Percentiles rank a stretch among this genome's conserved stretches.
phyloP scores from a whole-genome alignment of 768 basidiomycete species.

The Auriscalpium microsporum region DNA sequence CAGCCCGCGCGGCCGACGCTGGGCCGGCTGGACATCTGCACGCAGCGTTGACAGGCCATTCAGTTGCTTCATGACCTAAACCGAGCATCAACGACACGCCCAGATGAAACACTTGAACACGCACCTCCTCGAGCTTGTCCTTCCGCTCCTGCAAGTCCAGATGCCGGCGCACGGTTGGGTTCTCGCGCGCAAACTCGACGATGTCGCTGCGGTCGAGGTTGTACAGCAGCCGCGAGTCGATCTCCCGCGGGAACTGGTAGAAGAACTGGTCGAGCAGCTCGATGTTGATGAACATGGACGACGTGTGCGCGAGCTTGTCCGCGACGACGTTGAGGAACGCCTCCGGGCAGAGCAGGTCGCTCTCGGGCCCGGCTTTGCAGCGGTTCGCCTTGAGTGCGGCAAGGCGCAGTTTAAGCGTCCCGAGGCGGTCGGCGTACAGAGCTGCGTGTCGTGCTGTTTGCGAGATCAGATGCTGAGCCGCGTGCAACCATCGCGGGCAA shows the following conservation, averaged over 20 bases:
- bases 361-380: constrained; percentile 82
- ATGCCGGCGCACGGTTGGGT: constrained; percentile 79
- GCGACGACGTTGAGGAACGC: constrained; percentile 95
- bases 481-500: background rate
- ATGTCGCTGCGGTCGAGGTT: constrained; percentile 91
- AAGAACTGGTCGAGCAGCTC: constrained; percentile 98
- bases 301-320: constrained; percentile 92
- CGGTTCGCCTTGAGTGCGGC: constrained; percentile 82
- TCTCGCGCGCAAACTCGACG: constrained; percentile 88
- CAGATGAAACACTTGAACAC: background rate
- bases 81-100: constrained; percentile 3
- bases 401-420: constrained; percentile 78
- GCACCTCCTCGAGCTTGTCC: constrained; percentile 91
- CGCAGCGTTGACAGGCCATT: constrained; percentile 87
- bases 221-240: constrained; percentile 87
- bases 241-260: constrained; percentile 98
- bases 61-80: constrained; percentile 89
- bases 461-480: background rate
- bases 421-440: constrained; percentile 74
- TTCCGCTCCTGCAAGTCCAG: constrained; percentile 94
- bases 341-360: constrained; percentile 88
- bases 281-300: constrained; percentile 98
- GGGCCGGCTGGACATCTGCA: constrained; percentile 66
- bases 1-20: constrained; percentile 68
- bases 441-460: constrained; percentile 81